Percentiles rank a stretch among this genome's conserved stretches.
Conservation (phyloP, 2,329 filamentous ascomycete species). For the Teratosphaeria viscida region DNA sequence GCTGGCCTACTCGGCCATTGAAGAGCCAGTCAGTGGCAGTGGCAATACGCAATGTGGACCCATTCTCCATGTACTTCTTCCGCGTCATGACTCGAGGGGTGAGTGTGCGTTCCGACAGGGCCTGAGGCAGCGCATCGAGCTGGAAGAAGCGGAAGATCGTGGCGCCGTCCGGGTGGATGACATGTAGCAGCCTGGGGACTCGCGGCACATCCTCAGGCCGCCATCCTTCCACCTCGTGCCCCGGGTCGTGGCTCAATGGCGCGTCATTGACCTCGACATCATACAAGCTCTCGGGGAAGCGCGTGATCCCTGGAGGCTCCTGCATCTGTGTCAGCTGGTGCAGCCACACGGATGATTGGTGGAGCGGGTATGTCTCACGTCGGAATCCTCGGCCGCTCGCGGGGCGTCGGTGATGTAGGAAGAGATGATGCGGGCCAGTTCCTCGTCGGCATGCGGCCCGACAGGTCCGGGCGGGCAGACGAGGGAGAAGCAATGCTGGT, state of each 20-base stretch:
- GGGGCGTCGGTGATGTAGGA: constrained; percentile 12
- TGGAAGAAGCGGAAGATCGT: not conserved
- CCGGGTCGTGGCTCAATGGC: not conserved
- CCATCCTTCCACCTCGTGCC: constrained; percentile 3
- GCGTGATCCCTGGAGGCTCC: constrained; percentile 8
- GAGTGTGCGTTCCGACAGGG: constrained; percentile 11
- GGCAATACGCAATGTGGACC: constrained; percentile 12
- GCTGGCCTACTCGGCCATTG: constrained; percentile 13
- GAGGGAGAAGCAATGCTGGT: constrained; percentile 11
- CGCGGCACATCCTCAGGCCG: not conserved
- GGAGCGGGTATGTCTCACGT: constrained; percentile 2
- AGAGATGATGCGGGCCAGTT: constrained; percentile 6
- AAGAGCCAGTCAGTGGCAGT: constrained; percentile 9
- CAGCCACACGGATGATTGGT: not conserved
- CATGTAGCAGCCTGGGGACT: constrained; percentile 7
- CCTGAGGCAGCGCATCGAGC: constrained; percentile 4
- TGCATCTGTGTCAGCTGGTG: not conserved
- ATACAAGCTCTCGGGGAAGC: constrained; percentile 14
- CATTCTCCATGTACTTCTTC: constrained; percentile 16
- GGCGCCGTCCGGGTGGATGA: constrained; percentile 1
- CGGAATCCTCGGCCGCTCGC: constrained; percentile 6
- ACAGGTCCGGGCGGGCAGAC: constrained; percentile 6
- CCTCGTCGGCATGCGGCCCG: constrained; percentile 11
- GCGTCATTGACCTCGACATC: constrained; percentile 8
- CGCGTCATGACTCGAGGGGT: constrained; percentile 11